Conservation (phyloP, 2,329 filamentous ascomycete genomes). For the Diaporthe humulicola region DNA sequence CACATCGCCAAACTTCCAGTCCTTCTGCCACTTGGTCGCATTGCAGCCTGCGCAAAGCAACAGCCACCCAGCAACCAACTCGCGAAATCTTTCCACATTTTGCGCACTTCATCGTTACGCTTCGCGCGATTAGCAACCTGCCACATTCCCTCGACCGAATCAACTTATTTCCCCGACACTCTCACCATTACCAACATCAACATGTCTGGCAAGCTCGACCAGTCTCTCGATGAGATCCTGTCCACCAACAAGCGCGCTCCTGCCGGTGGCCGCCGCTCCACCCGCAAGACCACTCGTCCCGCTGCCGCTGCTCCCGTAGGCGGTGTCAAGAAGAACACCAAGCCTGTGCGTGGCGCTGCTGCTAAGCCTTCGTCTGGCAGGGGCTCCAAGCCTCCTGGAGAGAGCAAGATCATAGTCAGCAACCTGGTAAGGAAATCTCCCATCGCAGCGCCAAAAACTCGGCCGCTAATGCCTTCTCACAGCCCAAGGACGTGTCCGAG, state of each 20-base stretch:
- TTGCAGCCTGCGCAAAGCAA: conserved; percentile 26
- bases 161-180: conserved; percentile 35
- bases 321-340: conserved; percentile 85
- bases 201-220: conserved; percentile 96
- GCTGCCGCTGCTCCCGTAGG: conserved; percentile 78
- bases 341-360: conserved; percentile 68
- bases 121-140: conserved; percentile 5
- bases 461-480: conserved; percentile 59
- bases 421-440: conserved; percentile 81
- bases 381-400: conserved; percentile 71
- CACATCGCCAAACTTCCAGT: neutral
- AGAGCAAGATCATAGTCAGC: conserved; percentile 98
- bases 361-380: conserved; percentile 76
- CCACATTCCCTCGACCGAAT: conserved; percentile 31
- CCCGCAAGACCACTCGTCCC: conserved; percentile 65
- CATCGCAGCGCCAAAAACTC: neutral
- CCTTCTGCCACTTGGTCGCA: conserved; percentile 23
- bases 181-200: conserved; percentile 43
- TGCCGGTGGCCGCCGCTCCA: conserved; percentile 65
- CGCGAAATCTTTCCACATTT: neutral
- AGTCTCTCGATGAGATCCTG: conserved; percentile 98
- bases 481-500: conserved; percentile 98
- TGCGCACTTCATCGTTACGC: neutral
- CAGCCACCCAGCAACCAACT: neutral
- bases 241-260: conserved; percentile 74